Percentiles rank a stretch among this genome's conserved stretches.
Evolutionary conservation across 1,284 basidiomycete species (phyloP).

Genomic region (Cryptococcus depauperatus): DNA sequence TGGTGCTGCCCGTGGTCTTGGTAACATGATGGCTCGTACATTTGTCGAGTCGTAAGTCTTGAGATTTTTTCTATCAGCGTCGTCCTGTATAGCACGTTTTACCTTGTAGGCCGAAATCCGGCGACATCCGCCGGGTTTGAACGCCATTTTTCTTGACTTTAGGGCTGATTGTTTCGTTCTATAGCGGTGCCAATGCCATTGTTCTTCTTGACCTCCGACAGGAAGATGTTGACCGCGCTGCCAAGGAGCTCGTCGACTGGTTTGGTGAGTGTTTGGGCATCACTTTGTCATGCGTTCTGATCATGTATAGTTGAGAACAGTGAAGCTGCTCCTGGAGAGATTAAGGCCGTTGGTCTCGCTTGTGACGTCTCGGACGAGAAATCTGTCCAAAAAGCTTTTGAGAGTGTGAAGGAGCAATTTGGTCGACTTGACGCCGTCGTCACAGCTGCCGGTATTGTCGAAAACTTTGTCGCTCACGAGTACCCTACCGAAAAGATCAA

Average conservation of each 20-base stretch:
- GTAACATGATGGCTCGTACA: conserved; percentile 78
- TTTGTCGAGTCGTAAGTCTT: conserved; percentile 70
- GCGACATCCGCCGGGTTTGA: not conserved
- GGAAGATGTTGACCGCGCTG: conserved; percentile 62
- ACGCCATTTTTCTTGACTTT: not conserved
- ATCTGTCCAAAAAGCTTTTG: conserved; percentile 65
- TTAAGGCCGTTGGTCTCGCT: conserved; percentile 67
- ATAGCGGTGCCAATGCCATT: conserved; percentile 72
- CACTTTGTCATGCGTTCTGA: not conserved
- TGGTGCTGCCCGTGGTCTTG: conserved; percentile 85
- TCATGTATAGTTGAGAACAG: conserved; percentile 52
- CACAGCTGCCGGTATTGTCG: conserved; percentile 83
- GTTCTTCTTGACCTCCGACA: conserved; percentile 78
- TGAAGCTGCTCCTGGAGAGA: conserved; percentile 54
- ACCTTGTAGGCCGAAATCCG: not conserved
- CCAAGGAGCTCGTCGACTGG: conserved; percentile 60
- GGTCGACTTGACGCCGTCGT: conserved; percentile 81
- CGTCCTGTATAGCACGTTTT: not conserved
- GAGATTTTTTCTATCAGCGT: too few relatives aligned
- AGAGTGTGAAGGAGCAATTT: conserved; percentile 59
- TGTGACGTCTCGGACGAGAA: conserved; percentile 84
- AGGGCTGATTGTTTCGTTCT: too few relatives aligned
- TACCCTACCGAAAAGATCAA: conserved; percentile 78
- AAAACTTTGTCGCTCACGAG: conserved; percentile 85
- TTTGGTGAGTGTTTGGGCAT: conserved; percentile 42